phyloP scores from a whole-genome alignment of 192 early-diverging fungal species.

The Lobosporangium transversale region DNA sequence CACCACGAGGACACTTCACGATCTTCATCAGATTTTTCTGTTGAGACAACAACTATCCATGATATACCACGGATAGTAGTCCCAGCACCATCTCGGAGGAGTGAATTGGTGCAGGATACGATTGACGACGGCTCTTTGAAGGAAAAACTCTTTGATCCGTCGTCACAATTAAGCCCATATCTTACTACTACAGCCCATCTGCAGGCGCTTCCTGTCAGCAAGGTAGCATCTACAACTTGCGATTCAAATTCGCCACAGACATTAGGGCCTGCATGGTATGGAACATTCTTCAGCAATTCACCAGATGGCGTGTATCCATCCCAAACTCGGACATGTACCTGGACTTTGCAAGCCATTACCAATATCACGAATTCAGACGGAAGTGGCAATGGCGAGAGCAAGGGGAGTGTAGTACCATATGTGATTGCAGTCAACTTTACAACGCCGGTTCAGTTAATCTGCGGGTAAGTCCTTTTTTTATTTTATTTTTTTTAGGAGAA shows the following conservation, averaged over 20 bases:
- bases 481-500: no score
- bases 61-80: no score
- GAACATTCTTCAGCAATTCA: constrained; percentile 41
- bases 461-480: constrained; percentile 41
- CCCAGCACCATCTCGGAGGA: constrained; percentile 3
- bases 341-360: constrained; percentile 20
- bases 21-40: no score
- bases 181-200: background rate
- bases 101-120: constrained; percentile 17
- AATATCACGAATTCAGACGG: background rate
- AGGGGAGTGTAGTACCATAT: constrained; percentile 2
- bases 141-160: background rate
- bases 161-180: background rate
- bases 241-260: constrained; percentile 1
- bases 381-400: background rate
- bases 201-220: constrained; percentile 1
- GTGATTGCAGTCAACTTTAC: constrained; percentile 38
- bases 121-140: constrained; percentile 2
- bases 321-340: constrained; percentile 19
- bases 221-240: constrained; percentile 16
- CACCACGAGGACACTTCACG: no score
- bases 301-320: constrained; percentile 25
- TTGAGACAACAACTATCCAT: no score
- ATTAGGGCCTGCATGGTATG: constrained; percentile 23
- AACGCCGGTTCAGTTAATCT: constrained; percentile 33